phyloP scores from a whole-genome alignment of 306 rosid genomes.

The Luffa acutangula region DNA sequence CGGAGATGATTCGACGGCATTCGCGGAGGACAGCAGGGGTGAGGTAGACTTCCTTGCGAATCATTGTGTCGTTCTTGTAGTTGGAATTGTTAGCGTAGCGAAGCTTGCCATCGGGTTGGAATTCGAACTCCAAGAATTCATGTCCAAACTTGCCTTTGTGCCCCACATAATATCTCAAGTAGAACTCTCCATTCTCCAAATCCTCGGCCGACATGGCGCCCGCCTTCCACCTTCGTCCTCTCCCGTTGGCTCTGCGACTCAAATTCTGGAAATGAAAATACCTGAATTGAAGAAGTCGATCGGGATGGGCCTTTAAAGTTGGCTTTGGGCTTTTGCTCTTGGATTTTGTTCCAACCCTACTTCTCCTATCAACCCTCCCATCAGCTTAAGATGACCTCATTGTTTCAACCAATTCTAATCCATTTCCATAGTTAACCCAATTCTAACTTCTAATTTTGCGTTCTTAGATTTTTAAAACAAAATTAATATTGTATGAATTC shows the following conservation, averaged over 20 bases:
- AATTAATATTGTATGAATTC: no score
- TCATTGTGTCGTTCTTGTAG: slow-evolving; percentile 97
- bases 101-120: slow-evolving; percentile 50
- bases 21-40: slow-evolving; percentile 88
- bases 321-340: no score
- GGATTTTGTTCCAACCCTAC: no score
- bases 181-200: slow-evolving; percentile 49
- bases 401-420: no score
- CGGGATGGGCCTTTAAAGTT: neutral
- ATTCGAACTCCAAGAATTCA: slow-evolving; percentile 81
- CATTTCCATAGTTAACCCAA: no score
- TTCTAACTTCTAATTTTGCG: no score
- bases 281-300: neutral
- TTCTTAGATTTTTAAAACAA: no score
- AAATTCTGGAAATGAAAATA: neutral
- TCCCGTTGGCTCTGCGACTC: neutral
- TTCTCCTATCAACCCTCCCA: neutral
- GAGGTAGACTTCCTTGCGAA: slow-evolving; percentile 90
- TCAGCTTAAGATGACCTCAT: neutral
- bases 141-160: slow-evolving; percentile 95
- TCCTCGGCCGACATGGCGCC: slow-evolving; percentile 21
- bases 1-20: slow-evolving; percentile 79
- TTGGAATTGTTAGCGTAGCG: slow-evolving; percentile 97
- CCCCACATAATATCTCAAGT: slow-evolving; percentile 73
- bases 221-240: neutral